These are phyloP conservation scores for Verbena officinalis DNA, from an alignment of 257 asterid genomes.

Conservation along the genomic window DNA sequence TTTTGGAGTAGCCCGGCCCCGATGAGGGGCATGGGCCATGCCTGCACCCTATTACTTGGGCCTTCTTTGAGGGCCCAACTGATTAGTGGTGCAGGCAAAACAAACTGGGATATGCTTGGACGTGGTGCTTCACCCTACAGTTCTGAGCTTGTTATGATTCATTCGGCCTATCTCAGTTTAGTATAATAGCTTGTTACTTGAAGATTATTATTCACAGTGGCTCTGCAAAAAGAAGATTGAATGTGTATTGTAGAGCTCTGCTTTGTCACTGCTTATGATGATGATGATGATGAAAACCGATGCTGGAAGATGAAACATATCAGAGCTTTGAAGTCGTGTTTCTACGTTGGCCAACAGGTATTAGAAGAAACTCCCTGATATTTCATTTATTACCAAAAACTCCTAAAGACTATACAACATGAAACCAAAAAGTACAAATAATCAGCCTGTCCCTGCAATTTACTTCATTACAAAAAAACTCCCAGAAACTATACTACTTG, in stretches of 20 bases:
- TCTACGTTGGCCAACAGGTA: constrained; percentile 42
- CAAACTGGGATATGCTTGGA: constrained; percentile 57
- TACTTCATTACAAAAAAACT: too few relatives aligned
- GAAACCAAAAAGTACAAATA: too few relatives aligned
- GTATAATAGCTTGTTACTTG: constrained; percentile 41
- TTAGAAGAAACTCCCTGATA: too few relatives aligned
- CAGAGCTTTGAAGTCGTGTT: constrained; percentile 34
- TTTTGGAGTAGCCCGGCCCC: constrained; percentile 99
- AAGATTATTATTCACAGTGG: constrained; percentile 49
- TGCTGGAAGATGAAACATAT: constrained; percentile 37
- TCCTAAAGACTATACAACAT: too few relatives aligned
- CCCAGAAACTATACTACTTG: too few relatives aligned
- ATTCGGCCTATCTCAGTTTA: constrained; percentile 57
- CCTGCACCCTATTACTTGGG: constrained; percentile 83
- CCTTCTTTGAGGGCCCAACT: constrained; percentile 32
- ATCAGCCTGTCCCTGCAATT: too few relatives aligned
- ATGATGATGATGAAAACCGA: constrained; percentile 49
- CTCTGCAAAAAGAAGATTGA: constrained; percentile 34
- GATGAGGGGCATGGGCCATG: constrained; percentile 97
- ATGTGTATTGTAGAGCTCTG: constrained; percentile 54
- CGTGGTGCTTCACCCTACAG: constrained; percentile 34
- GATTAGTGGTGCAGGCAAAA: constrained; percentile 91
- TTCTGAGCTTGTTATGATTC: constrained; percentile 32
- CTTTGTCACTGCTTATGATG: constrained; percentile 37
- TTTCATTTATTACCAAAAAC: too few relatives aligned